These are phyloP conservation scores for Pyricularia grisea DNA, from an alignment of 2,329 filamentous ascomycete species.

Conservation along the genomic window DNA sequence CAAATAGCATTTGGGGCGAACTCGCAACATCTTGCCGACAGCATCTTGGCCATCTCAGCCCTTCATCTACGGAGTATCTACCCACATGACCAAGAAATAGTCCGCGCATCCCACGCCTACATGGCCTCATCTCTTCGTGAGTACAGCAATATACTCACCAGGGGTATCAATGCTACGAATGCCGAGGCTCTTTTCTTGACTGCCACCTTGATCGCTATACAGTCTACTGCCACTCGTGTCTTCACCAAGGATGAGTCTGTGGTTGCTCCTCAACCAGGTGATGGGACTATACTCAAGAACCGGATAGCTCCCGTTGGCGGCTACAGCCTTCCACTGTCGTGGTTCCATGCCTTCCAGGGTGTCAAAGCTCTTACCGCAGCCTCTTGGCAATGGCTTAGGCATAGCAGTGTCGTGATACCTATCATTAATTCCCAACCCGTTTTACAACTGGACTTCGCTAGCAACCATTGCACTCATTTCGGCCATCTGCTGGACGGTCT, in stretches of 20 bases:
- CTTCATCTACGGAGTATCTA: constrained; percentile 48
- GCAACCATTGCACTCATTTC: constrained; percentile 47
- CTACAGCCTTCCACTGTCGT: constrained; percentile 51
- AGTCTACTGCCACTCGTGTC: constrained; percentile 54
- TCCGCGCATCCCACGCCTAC: constrained; percentile 54
- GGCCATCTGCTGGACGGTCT: constrained; percentile 48
- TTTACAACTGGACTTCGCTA: constrained; percentile 49
- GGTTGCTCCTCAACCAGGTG: not conserved
- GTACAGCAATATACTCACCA: constrained; percentile 46
- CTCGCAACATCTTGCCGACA: constrained; percentile 47
- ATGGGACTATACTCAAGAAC: constrained; percentile 5
- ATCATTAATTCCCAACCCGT: constrained; percentile 57
- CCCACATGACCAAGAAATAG: constrained; percentile 49
- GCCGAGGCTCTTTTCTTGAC: constrained; percentile 56
- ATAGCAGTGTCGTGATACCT: constrained; percentile 45
- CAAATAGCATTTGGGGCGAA: constrained; percentile 47
- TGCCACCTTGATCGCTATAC: constrained; percentile 54
- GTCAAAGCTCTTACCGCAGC: constrained; percentile 56
- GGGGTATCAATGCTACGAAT: constrained; percentile 48
- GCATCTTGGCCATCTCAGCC: constrained; percentile 55
- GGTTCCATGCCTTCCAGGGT: constrained; percentile 60
- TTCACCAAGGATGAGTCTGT: constrained; percentile 46
- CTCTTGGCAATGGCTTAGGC: constrained; percentile 54
- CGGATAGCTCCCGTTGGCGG: constrained; percentile 15
- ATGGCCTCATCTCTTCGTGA: constrained; percentile 54